Percentiles rank a stretch among this genome's conserved stretches.
phyloP scores from a whole-genome alignment of 176 grass and related monocot genomes.

The Guadua angustifolia region DNA sequence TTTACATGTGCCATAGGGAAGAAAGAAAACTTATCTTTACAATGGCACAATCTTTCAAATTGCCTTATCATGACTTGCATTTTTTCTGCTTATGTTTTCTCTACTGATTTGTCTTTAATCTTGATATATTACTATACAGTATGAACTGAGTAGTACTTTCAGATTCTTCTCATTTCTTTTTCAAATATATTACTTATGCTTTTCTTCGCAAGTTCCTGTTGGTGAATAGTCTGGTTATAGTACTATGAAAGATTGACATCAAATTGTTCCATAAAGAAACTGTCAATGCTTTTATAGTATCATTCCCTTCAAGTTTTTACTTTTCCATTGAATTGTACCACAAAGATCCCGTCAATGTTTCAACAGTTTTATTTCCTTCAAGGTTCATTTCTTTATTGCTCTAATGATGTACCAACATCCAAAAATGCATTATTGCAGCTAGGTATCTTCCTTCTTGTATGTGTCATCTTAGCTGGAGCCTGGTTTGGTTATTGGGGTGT shows the following conservation, averaged over 20 bases:
- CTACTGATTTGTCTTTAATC: background rate
- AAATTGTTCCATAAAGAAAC: background rate
- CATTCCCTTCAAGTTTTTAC: background rate
- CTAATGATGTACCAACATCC: slow-evolving; percentile 1
- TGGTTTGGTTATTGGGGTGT: slow-evolving; percentile 99
- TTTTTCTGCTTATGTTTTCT: background rate
- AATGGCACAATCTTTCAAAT: slow-evolving; percentile 4
- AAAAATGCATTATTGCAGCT: slow-evolving; percentile 62
- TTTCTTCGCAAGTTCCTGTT: background rate
- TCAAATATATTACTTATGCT: background rate
- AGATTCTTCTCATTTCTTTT: background rate
- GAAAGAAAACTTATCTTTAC: background rate
- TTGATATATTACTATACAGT: slow-evolving; percentile 8
- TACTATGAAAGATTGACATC: slow-evolving; percentile 1
- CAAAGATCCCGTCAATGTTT: slow-evolving; percentile 17
- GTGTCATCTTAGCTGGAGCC: slow-evolving; percentile 79
- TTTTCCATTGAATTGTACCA: slow-evolving; percentile 5
- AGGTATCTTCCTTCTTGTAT: slow-evolving; percentile 76
- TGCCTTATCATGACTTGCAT: background rate
- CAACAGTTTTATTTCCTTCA: slow-evolving; percentile 5
- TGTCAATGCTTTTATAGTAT: background rate
- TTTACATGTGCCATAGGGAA: slow-evolving; percentile 19
- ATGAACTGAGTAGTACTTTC: background rate
- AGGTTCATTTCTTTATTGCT: background rate
- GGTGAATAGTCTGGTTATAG: slow-evolving; percentile 1